Conservation (phyloP, 2,329 filamentous ascomycete genomes). For the Aspergillus udagawae region DNA sequence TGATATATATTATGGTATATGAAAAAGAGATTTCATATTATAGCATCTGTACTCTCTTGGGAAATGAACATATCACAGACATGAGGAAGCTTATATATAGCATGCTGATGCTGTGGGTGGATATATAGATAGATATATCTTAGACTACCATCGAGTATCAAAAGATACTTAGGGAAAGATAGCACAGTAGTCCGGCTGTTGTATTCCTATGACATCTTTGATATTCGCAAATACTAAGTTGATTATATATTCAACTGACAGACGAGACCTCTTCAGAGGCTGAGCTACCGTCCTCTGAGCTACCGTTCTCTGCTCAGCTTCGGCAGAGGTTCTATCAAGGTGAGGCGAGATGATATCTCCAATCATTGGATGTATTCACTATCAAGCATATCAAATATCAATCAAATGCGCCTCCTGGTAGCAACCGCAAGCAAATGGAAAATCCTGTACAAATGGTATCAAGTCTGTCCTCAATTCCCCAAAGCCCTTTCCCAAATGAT, state of each 20-base stretch:
- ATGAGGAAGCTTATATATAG: background rate
- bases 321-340: background rate
- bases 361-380: background rate
- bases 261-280: background rate
- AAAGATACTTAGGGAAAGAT: no score
- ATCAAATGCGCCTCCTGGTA: conserved; percentile 1
- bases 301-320: background rate
- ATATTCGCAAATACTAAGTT: background rate
- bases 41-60: background rate
- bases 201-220: no score
- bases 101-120: no score
- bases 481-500: conserved; percentile 24
- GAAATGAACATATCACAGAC: background rate
- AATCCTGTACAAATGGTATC: conserved; percentile 36
- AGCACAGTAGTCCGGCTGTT: no score
- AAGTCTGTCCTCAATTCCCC: conserved; percentile 22
- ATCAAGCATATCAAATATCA: conserved; percentile 10
- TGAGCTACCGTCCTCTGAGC: background rate
- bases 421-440: conserved; percentile 11
- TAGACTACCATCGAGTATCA: background rate
- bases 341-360: background rate
- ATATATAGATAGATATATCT: background rate
- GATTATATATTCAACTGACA: background rate
- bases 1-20: background rate
- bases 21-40: background rate